Evolutionary conservation across 2,329 filamentous ascomycete genomes (phyloP), one percentile per base, ranked within the genome.

Genomic region (Diaporthe eres): DNA sequence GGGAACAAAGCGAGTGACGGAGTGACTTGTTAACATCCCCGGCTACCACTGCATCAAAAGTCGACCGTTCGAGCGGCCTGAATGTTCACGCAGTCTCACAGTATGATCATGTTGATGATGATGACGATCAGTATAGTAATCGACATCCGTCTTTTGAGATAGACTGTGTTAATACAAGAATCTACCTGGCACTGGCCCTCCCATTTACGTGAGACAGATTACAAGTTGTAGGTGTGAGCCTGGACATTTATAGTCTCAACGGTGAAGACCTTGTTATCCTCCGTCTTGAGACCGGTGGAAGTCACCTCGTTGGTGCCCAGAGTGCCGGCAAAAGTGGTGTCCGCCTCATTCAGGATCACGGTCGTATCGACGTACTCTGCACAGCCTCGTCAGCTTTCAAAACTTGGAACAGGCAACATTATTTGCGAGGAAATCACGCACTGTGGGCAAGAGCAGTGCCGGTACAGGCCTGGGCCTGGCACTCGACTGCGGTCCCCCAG

Each of bases 161-260:
- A 49, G 47, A 49, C 47, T 22, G 47, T 49, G 19, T n/a, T 8
- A 2, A 49, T n/a, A 49, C 22, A n/a, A 49, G 22, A 3, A 49
- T 49, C 47, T 49, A 49, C 17, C 47, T 49, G 47, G 9, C 47
- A 49, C 19, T 3, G 19, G 19, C 47, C 47, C 22, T 49, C 44
- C 7, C 9, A 51, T 51, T n/a, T 51, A 13, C 49, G 49, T 25
- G 22, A 22, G 17, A 37, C 55, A 37, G 4, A 39, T 63, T 44
- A 63, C 39, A 47, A 28, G 25, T 22, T 63, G 68, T 72, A 72
- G 39, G 68, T 72, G 25, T 72, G 55, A 28, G 68, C 68, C 39
- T 72, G 25, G 53, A 72, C 31, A 44, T 57, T 72, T 12, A 72
- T 72, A 22, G 68, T 72, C 34, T 72, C 68, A 25, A 72, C 68